phyloP scores from a whole-genome alignment of 441 rosid species.

The Populus hybrid region DNA sequence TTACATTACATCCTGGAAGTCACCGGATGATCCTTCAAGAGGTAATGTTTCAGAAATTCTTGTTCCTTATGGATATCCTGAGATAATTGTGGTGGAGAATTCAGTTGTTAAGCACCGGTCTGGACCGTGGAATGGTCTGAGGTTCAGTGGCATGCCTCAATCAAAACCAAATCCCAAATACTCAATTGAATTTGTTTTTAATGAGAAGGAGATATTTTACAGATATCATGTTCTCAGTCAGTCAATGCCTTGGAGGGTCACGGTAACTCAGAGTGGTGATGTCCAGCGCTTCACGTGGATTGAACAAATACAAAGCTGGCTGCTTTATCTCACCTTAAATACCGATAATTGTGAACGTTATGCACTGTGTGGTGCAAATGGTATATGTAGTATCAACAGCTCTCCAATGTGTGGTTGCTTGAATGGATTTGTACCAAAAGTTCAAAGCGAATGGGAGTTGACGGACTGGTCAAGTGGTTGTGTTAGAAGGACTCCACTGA shows the following conservation, averaged over 20 bases:
- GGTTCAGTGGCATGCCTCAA: constrained; percentile 1
- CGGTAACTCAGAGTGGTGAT: constrained; percentile 15
- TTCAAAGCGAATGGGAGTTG: not conserved
- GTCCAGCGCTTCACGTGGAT: not conserved
- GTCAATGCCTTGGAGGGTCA: not conserved
- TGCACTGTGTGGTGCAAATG: not conserved
- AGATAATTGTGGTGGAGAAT: not conserved
- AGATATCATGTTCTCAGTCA: not conserved
- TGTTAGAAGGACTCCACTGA: constrained; percentile 8
- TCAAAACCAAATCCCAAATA: not conserved
- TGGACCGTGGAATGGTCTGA: constrained; percentile 16
- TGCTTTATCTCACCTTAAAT: not conserved
- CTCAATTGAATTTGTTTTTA: not conserved
- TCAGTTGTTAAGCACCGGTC: not conserved
- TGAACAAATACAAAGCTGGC: not conserved
- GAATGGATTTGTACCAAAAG: not conserved
- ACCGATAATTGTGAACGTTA: constrained; percentile 13
- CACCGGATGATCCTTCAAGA: not conserved
- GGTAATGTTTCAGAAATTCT: not conserved
- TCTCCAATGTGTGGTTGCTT: not conserved
- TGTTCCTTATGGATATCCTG: constrained; percentile 4
- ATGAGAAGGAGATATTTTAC: constrained; percentile 4
- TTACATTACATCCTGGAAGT: constrained; percentile 4
- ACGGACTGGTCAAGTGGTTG: not conserved
- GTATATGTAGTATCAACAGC: not conserved